phyloP scores from a whole-genome alignment of 2,329 filamentous ascomycete species.

The Trichoderma oligosporum region DNA sequence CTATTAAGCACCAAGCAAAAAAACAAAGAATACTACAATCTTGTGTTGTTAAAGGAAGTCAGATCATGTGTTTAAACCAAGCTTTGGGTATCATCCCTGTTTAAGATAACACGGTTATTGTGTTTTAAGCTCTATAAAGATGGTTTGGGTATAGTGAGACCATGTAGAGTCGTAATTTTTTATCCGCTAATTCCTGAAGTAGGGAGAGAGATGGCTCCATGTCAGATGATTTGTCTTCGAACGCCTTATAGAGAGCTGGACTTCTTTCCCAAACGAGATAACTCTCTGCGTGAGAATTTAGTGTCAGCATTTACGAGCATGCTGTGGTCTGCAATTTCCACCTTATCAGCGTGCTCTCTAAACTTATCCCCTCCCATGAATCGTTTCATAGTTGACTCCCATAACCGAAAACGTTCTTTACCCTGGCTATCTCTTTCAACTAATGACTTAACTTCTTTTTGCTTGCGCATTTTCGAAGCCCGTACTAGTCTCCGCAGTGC shows the following conservation, averaged over 20 bases:
- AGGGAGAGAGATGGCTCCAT: neutral
- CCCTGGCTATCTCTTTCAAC: conserved; percentile 51
- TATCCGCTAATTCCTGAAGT: neutral
- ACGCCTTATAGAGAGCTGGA: neutral
- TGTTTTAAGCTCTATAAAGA: neutral
- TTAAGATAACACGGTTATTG: neutral
- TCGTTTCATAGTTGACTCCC: conserved; percentile 59
- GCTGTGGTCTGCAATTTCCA: conserved; percentile 58
- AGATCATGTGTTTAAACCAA: neutral
- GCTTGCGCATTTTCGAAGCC: conserved; percentile 60
- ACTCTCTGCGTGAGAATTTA: conserved; percentile 50
- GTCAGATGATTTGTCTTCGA: neutral
- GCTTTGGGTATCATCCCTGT: neutral
- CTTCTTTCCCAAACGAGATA: conserved; percentile 44
- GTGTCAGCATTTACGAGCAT: conserved; percentile 61
- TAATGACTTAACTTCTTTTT: conserved; percentile 58
- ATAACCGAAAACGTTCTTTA: conserved; percentile 55
- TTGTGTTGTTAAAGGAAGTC: conserved; percentile 5
- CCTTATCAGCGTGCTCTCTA: conserved; percentile 35
- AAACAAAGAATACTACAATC: conserved; percentile 12
- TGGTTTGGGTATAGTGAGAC: conserved; percentile 1
- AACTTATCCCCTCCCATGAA: conserved; percentile 40
- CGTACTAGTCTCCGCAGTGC: conserved; percentile 57
- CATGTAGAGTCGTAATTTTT: too few relatives aligned
- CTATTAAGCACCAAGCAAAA: conserved; percentile 13